Percentiles rank a stretch among this genome's conserved stretches.
phyloP scores from a whole-genome alignment of 148 eudicot genomes.

The Linanthus parryae region DNA sequence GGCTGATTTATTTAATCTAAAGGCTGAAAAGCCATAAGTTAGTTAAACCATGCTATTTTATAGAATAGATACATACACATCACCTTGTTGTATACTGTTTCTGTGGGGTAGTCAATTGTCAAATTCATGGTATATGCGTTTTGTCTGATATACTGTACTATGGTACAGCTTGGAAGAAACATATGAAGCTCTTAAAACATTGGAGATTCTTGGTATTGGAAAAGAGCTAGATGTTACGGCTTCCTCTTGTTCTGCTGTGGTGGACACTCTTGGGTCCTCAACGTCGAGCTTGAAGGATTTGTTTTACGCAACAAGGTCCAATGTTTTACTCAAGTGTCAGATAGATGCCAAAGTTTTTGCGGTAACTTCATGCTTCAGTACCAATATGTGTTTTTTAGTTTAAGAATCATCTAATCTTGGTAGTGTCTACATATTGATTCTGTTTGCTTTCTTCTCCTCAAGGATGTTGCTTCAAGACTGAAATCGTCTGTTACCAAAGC shows the following conservation, averaged over 20 bases:
- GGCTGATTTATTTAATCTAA: too few species aligned
- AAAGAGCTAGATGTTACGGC: slow-evolving; percentile 35
- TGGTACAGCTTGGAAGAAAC: slow-evolving; percentile 75
- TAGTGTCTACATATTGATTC: not conserved
- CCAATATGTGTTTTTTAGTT: not conserved
- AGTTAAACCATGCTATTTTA: too few species aligned
- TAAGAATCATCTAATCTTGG: not conserved
- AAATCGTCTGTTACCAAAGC: slow-evolving; percentile 47
- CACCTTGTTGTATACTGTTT: too few species aligned
- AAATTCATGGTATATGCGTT: too few species aligned
- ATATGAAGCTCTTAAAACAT: slow-evolving; percentile 71
- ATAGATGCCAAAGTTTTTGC: slow-evolving; percentile 28
- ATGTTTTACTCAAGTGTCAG: slow-evolving; percentile 57
- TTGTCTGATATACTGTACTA: too few species aligned
- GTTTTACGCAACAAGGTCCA: slow-evolving; percentile 55
- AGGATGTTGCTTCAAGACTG: slow-evolving; percentile 59
- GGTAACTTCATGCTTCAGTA: slow-evolving; percentile 31
- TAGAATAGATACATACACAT: too few species aligned
- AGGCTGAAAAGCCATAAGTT: too few species aligned
- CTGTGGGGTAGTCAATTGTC: too few species aligned
- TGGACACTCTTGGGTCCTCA: slow-evolving; percentile 39
- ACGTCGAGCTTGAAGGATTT: slow-evolving; percentile 61
- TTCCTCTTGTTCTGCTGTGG: slow-evolving; percentile 47
- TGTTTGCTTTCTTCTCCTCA: slow-evolving; percentile 2
- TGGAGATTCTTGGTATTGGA: slow-evolving; percentile 63